Evolutionary conservation across 2,329 filamentous ascomycete genomes (phyloP).

Genomic region (Pseudogymnoascus sp.): DNA sequence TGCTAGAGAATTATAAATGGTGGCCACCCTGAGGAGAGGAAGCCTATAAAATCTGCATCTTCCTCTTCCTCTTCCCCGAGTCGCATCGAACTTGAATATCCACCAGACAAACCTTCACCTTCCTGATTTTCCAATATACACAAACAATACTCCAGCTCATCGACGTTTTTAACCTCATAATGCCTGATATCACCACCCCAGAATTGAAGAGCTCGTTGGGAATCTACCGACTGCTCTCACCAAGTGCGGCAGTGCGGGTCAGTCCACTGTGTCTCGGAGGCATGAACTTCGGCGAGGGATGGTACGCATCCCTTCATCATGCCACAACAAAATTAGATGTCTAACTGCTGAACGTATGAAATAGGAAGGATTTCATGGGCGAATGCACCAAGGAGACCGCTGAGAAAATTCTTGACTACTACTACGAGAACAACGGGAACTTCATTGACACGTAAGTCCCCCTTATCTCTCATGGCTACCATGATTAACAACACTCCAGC

Average conservation of each 20-base stretch:
- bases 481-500: constrained; percentile 35
- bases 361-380: constrained; percentile 34
- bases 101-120: neutral
- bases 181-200: constrained; percentile 33
- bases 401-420: constrained; percentile 51
- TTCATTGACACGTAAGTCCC: constrained; percentile 50
- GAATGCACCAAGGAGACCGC: constrained; percentile 44
- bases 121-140: neutral
- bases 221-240: constrained; percentile 57
- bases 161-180: constrained; percentile 4
- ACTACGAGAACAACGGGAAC: constrained; percentile 50
- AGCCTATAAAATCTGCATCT: neutral
- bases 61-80: neutral
- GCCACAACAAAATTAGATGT: neutral
- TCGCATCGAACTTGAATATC: neutral
- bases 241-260: constrained; percentile 56
- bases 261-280: constrained; percentile 56
- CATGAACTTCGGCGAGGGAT: constrained; percentile 56
- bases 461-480: constrained; percentile 24
- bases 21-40: neutral
- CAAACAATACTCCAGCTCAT: neutral
- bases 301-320: constrained; percentile 23
- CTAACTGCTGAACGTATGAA: constrained; percentile 1
- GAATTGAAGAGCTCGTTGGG: constrained; percentile 51
- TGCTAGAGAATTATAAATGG: neutral